These are phyloP conservation scores for Pseudocercospora fijiensis DNA, from an alignment of 2,329 filamentous ascomycete genomes.

Conservation along the genomic window DNA sequence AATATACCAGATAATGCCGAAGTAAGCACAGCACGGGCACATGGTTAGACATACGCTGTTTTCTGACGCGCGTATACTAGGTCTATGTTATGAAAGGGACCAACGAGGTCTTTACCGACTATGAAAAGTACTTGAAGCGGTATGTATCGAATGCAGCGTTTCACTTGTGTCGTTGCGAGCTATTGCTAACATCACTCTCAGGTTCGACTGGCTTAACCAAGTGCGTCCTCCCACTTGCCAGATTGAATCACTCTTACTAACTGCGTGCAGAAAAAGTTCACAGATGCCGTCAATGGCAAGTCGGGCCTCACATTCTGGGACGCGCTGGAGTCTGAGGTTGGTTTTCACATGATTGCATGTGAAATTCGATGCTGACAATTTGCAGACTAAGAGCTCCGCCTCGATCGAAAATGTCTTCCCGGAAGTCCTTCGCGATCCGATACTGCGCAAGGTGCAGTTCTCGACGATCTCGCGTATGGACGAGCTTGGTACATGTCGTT, in stretches of 20 bases:
- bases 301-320: constrained; percentile 90
- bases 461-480: constrained; percentile 87
- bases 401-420: constrained; percentile 92
- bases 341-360: constrained; percentile 19
- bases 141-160: constrained; percentile 47
- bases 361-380: constrained; percentile 24
- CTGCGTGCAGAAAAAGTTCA: constrained; percentile 71
- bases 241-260: constrained; percentile 20
- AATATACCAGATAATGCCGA: constrained; percentile 80
- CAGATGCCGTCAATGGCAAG: constrained; percentile 93
- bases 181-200: constrained; percentile 40
- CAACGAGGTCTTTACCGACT: constrained; percentile 82
- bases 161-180: not conserved
- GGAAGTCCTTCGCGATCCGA: constrained; percentile 83
- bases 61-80: constrained; percentile 51
- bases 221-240: constrained; percentile 49
- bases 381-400: constrained; percentile 64
- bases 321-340: constrained; percentile 57
- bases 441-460: constrained; percentile 88
- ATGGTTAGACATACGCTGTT: constrained; percentile 6
- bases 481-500: constrained; percentile 58
- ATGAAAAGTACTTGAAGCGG: constrained; percentile 84
- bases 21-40: constrained; percentile 54
- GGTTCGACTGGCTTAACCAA: constrained; percentile 92
- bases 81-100: constrained; percentile 91